Base-by-base conservation (phyloP, 2,329 filamentous ascomycete species). In the Amauroascus verrucosus region DNA sequence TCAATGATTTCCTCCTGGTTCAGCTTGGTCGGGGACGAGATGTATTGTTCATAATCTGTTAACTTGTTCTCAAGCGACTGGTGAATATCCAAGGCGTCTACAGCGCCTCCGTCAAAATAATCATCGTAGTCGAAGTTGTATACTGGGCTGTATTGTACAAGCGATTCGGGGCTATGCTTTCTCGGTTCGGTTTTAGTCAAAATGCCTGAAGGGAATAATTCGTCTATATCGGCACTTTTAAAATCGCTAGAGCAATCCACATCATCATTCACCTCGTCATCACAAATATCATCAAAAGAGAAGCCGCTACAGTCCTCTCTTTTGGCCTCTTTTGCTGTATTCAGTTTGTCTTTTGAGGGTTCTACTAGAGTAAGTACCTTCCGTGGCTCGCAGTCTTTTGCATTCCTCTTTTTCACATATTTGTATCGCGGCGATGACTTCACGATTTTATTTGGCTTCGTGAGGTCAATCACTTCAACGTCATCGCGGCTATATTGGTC, bases 391-490 rank as follows among this genome's bases (percentile, higher is more conserved):
- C 20, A 26, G 6, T 46, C 50, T 22, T 37, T 46, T 37, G 46
- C 50, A 26, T 35, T 50, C 18, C 28, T 24, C 16, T 45, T 51
- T n/a, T 52, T 53, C 20, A 37, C 35, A 28, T 43, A 50, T 38
- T 50, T 51, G 22, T 48, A 53, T 9, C 44, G 33, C 20, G 35
- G 48, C 8, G 33, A 37, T 11, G 51, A 13, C 28, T 48, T 50
- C 11, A 49, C 28, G 26, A 33, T 40, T 9, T 20, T 47, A 45
- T 50, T 30, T 32, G 41, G 20, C 4, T 33, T 48, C 22, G 54
- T 54, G 14, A 60, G 53, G 44, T 52, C 47, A 45, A 60, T 55
- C 55, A 60, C 55, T 44, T 60, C 53, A 46, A 54, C 40, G 4
- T 54, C 41, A 18, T 46, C 24, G 22, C n/a, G 32, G 24, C 6